Conservation (phyloP, 805 yeast genomes). For the Ogataea trehaloabstinens region DNA sequence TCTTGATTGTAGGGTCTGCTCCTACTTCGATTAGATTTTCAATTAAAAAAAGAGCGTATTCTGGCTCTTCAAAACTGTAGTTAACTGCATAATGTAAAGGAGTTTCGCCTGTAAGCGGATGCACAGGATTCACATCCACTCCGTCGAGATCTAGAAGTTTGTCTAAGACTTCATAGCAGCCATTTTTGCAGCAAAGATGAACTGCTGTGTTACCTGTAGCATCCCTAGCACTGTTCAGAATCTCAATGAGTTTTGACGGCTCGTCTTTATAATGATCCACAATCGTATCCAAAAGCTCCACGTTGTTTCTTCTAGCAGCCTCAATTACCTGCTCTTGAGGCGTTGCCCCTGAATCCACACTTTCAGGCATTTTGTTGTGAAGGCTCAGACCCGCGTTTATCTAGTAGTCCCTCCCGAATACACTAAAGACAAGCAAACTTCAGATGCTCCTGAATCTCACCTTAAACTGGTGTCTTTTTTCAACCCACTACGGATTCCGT, state of each 20-base stretch:
- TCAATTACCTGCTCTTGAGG: slow-evolving; percentile 78
- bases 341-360: slow-evolving; percentile 57
- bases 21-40: slow-evolving; percentile 91
- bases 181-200: slow-evolving; percentile 78
- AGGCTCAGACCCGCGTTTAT: no score
- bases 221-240: slow-evolving; percentile 70
- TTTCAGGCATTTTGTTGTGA: slow-evolving; percentile 5
- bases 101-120: slow-evolving; percentile 73
- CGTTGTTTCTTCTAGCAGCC: slow-evolving; percentile 84
- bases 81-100: slow-evolving; percentile 86
- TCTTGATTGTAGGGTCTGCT: slow-evolving; percentile 67
- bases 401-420: no score
- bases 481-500: no score
- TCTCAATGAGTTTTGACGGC: slow-evolving; percentile 36
- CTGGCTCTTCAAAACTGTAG: slow-evolving; percentile 77
- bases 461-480: no score
- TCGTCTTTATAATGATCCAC: slow-evolving; percentile 34
- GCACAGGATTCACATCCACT: slow-evolving; percentile 82
- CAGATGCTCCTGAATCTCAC: no score
- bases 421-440: no score
- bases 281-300: slow-evolving; percentile 64
- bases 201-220: slow-evolving; percentile 79
- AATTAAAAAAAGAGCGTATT: slow-evolving; percentile 73
- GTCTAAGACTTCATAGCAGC: slow-evolving; percentile 85
- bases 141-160: slow-evolving; percentile 81